Conservation (phyloP, 768 basidiomycete genomes). For the Hygrophorus pudorinus region DNA sequence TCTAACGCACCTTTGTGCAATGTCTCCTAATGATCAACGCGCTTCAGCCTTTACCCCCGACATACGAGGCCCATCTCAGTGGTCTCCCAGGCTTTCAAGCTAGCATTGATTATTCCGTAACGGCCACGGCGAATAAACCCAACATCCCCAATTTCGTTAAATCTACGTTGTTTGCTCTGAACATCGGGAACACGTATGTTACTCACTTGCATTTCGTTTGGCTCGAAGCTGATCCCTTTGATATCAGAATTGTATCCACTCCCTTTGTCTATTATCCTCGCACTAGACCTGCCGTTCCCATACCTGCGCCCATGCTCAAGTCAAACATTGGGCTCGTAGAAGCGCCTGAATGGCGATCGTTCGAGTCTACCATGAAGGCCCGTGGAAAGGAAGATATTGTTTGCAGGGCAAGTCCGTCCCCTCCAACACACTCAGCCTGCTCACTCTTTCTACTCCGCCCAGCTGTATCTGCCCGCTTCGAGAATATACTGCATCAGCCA, state of each 20-base stretch:
- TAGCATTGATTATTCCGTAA: slow-evolving; percentile 52
- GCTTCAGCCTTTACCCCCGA: slow-evolving; percentile 57
- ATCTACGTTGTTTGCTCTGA: slow-evolving; percentile 41
- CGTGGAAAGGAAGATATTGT: slow-evolving; percentile 29
- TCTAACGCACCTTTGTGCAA: not conserved
- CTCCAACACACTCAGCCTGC: not conserved
- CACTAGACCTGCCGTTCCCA: slow-evolving; percentile 43
- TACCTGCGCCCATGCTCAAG: slow-evolving; percentile 36
- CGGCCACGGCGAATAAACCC: slow-evolving; percentile 40
- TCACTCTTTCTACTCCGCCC: slow-evolving; percentile 16
- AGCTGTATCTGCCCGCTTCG: slow-evolving; percentile 44
- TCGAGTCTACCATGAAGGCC: slow-evolving; percentile 32
- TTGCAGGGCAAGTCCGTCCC: slow-evolving; percentile 32
- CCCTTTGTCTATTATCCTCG: slow-evolving; percentile 60
- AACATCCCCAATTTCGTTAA: slow-evolving; percentile 35
- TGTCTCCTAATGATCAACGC: not conserved
- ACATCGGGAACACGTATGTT: slow-evolving; percentile 43
- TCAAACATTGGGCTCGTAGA: slow-evolving; percentile 29
- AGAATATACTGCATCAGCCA: slow-evolving; percentile 48
- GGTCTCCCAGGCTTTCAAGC: slow-evolving; percentile 69
- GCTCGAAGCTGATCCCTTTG: not conserved
- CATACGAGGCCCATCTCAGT: slow-evolving; percentile 53
- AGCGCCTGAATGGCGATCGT: slow-evolving; percentile 40
- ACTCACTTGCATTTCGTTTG: not conserved
- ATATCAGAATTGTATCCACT: slow-evolving; percentile 41